These are phyloP conservation scores for Ceratobasidium sp. DNA, from an alignment of 1,284 basidiomycete species.

Conservation along the genomic window DNA sequence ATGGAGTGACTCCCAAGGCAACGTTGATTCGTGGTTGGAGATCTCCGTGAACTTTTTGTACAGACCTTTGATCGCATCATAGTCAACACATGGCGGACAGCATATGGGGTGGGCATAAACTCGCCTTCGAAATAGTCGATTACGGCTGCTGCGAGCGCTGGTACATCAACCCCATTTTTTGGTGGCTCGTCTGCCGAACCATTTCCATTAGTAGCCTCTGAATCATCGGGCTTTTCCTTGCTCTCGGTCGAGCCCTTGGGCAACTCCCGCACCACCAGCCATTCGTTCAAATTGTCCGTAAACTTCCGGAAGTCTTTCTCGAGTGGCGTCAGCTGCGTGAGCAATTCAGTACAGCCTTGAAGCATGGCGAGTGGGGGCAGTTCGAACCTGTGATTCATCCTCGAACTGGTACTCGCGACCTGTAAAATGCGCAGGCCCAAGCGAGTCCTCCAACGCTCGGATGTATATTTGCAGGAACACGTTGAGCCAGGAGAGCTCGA, in stretches of 20 bases:
- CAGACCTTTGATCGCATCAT: constrained; percentile 38
- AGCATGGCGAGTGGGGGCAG: constrained; percentile 14
- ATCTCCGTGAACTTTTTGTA: constrained; percentile 47
- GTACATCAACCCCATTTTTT: constrained; percentile 52
- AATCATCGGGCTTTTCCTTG: constrained; percentile 65
- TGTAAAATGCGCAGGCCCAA: constrained; percentile 74
- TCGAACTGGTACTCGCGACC: constrained; percentile 66
- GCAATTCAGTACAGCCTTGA: constrained; percentile 60
- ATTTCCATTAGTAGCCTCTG: constrained; percentile 69
- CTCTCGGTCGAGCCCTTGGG: constrained; percentile 45
- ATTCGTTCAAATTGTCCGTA: constrained; percentile 50
- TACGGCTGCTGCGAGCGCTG: constrained; percentile 69
- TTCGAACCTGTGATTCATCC: constrained; percentile 61
- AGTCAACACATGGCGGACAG: constrained; percentile 22
- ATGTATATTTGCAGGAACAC: constrained; percentile 82
- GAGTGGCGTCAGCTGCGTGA: constrained; percentile 37
- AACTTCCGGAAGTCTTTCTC: constrained; percentile 50
- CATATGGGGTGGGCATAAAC: constrained; percentile 47
- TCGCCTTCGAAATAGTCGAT: constrained; percentile 72
- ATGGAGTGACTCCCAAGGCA: constrained; percentile 72
- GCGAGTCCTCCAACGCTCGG: constrained; percentile 68
- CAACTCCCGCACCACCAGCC: constrained; percentile 46
- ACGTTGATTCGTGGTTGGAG: constrained; percentile 50
- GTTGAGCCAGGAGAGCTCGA: constrained; percentile 75
- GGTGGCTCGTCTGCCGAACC: constrained; percentile 53